These are phyloP conservation scores for Symbiodinium natans DNA, from an alignment of 73 alveolate genomes.

Conservation along the genomic window DNA sequence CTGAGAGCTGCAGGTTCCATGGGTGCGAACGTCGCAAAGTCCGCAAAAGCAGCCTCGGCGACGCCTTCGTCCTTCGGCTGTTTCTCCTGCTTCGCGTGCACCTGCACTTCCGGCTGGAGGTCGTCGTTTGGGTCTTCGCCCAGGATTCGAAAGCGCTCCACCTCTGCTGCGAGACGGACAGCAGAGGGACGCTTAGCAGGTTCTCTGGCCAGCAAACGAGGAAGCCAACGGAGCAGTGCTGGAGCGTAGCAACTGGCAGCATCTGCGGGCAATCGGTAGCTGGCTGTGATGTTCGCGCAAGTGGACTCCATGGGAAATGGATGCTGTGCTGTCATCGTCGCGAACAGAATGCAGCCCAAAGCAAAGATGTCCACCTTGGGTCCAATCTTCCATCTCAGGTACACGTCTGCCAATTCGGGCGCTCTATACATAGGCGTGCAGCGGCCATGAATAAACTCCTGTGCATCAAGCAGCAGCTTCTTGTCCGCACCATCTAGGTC, in stretches of 20 bases:
- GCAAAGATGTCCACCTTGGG: constrained; percentile 93
- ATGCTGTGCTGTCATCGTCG: constrained; percentile 30
- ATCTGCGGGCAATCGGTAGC: constrained; percentile 54
- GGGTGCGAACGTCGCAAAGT: neutral
- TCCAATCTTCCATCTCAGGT: constrained; percentile 80
- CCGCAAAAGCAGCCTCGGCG: neutral
- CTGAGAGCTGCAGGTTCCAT: neutral
- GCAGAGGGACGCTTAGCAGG: constrained; percentile 79
- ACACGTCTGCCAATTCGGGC: constrained; percentile 79
- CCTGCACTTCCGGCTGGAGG: neutral
- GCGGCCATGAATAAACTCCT: constrained; percentile 83
- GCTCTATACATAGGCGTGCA: constrained; percentile 92
- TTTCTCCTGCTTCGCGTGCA: neutral
- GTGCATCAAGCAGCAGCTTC: constrained; percentile 69
- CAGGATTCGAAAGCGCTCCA: constrained; percentile 67
- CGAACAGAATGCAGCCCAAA: neutral
- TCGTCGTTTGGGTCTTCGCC: constrained; percentile 35
- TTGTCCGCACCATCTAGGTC: constrained; percentile 59
- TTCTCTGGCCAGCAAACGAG: constrained; percentile 34
- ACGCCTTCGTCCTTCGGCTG: neutral
- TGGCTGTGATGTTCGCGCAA: constrained; percentile 70
- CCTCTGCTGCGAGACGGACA: constrained; percentile 28
- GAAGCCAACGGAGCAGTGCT: constrained; percentile 55
- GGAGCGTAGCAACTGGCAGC: constrained; percentile 28
- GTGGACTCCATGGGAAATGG: constrained; percentile 92